Percentiles rank a stretch among this genome's conserved stretches.
phyloP scores from a whole-genome alignment of 371 early-diverging fungal genomes.

The Chytridium lagenaria region DNA sequence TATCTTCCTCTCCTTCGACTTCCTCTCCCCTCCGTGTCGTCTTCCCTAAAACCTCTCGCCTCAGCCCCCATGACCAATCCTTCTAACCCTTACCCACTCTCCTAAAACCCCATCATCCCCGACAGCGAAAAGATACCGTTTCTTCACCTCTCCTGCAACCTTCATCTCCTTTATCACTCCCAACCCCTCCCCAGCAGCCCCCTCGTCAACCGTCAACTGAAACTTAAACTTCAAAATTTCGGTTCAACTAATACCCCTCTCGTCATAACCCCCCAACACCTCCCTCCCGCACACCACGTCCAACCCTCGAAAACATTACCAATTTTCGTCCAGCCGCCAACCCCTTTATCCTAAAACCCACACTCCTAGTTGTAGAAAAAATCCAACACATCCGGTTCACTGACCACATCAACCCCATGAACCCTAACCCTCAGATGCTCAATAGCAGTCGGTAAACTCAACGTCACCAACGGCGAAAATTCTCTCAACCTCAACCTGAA shows the following conservation, averaged over 20 bases:
- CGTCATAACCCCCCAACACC: constrained; percentile 62
- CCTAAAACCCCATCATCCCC: constrained; percentile 22
- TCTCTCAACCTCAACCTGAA: constrained; percentile 65
- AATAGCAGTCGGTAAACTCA: constrained; percentile 67
- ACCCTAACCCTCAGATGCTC: constrained; percentile 62
- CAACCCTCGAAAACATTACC: constrained; percentile 65
- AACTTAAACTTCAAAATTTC: constrained; percentile 74
- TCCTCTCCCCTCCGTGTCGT: not conserved
- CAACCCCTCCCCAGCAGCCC: not conserved
- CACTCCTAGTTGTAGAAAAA: constrained; percentile 62
- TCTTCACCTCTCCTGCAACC: not conserved
- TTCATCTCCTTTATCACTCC: not conserved
- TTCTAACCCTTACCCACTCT: constrained; percentile 33
- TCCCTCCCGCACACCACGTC: constrained; percentile 52
- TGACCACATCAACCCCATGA: constrained; percentile 9
- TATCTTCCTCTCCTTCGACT: not conserved
- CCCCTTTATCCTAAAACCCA: constrained; percentile 67
- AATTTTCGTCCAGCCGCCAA: constrained; percentile 70
- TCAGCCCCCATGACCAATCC: no score
- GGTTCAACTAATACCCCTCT: constrained; percentile 70
- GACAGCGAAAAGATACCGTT: constrained; percentile 42
- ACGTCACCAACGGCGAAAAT: constrained; percentile 63
- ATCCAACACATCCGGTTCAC: constrained; percentile 35
- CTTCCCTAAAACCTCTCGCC: not conserved
- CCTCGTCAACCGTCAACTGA: constrained; percentile 58